Evolutionary conservation across 2,329 filamentous ascomycete species (phyloP).

Genomic region (Alternaria longipes): DNA sequence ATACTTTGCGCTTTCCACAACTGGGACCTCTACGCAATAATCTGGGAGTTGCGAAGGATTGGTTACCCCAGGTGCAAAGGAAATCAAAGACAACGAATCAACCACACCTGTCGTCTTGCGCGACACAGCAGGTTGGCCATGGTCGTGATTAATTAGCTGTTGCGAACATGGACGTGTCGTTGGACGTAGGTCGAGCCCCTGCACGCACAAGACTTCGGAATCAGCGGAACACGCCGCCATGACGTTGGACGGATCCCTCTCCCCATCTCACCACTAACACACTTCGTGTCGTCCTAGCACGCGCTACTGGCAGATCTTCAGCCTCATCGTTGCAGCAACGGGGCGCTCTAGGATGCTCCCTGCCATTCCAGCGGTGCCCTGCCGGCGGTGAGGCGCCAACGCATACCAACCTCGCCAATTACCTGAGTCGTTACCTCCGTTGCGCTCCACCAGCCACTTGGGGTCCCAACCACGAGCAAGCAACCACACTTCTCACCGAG

Average conservation of each 20-base stretch:
- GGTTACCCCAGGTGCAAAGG: no score
- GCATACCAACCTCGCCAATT: conserved; percentile 50
- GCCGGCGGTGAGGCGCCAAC: conserved; percentile 37
- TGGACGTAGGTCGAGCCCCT: background rate
- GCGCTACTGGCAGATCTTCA: background rate
- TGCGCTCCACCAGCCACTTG: conserved; percentile 43
- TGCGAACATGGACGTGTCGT: background rate
- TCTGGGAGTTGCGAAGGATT: no score
- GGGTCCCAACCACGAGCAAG: conserved; percentile 10
- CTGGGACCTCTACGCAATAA: no score
- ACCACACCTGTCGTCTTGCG: background rate
- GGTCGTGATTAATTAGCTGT: background rate
- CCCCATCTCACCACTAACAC: background rate
- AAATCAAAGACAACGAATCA: background rate
- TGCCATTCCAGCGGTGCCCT: conserved; percentile 8
- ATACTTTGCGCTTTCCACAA: background rate
- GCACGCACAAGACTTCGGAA: conserved; percentile 5
- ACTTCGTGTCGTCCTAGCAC: background rate
- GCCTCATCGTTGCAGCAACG: conserved; percentile 1
- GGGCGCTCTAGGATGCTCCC: conserved; percentile 21
- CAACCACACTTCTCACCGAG: background rate
- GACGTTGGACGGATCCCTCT: background rate
- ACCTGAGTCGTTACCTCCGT: conserved; percentile 26
- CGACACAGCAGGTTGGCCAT: background rate
- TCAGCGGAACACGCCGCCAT: conserved; percentile 10